These are phyloP conservation scores for Leishmania mexicana DNA, from an alignment of 208 protist species.

Conservation along the genomic window DNA sequence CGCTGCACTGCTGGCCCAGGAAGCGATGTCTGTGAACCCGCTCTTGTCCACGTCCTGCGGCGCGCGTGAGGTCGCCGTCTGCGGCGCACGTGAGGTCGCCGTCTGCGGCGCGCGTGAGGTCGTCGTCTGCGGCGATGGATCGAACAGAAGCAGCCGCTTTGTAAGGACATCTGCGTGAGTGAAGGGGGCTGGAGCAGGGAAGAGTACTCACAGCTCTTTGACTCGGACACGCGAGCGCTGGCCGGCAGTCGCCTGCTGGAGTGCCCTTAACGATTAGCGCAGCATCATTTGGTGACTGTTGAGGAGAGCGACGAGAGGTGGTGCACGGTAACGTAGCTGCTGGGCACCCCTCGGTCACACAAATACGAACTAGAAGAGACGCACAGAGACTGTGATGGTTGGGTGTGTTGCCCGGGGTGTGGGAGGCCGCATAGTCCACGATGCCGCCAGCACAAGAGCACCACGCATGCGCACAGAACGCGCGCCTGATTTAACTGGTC, in stretches of 20 bases:
- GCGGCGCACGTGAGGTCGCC: neutral
- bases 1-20: neutral
- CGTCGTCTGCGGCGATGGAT: conserved; percentile 10
- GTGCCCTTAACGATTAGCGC: neutral
- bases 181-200: conserved; percentile 4
- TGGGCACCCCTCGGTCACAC: neutral
- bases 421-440: too few relatives aligned
- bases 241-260: neutral
- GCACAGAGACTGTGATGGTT: neutral
- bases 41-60: neutral
- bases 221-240: conserved; percentile 3
- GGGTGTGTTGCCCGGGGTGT: neutral
- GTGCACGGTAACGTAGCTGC: neutral
- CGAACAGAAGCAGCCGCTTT: conserved; percentile 1
- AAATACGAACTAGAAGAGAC: neutral
- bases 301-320: neutral
- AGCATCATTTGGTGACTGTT: neutral
- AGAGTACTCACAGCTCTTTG: conserved; percentile 15
- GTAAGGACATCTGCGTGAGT: neutral
- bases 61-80: neutral
- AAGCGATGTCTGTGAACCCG: conserved; percentile 9
- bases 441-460: neutral
- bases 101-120: neutral
- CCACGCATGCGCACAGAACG: neutral
- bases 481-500: neutral